Percentiles rank a stretch among this genome's conserved stretches.
These are phyloP conservation scores for Candida maesae DNA, from an alignment of 805 yeast genomes.

Conservation along the genomic window DNA sequence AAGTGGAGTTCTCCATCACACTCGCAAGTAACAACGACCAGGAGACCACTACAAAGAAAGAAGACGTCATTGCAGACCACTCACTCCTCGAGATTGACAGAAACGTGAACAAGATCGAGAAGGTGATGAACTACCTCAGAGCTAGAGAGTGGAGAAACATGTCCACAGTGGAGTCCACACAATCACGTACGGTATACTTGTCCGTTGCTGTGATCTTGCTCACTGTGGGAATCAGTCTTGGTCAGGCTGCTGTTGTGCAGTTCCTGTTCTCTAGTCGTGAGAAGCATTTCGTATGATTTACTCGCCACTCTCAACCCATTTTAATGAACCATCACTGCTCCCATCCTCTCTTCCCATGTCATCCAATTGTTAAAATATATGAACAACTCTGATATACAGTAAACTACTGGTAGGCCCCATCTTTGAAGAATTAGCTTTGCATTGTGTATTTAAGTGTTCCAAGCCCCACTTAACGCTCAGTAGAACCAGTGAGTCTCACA, in stretches of 20 bases:
- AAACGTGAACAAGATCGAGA: slow-evolving; percentile 54
- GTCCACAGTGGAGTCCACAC: slow-evolving; percentile 82
- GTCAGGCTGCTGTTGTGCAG: slow-evolving; percentile 80
- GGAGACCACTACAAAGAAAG: slow-evolving; percentile 34
- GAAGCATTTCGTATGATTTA: slow-evolving; percentile 34
- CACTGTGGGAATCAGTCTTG: slow-evolving; percentile 72
- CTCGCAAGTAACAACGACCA: slow-evolving; percentile 37
- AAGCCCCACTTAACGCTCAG: slow-evolving; percentile 61
- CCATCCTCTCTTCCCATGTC: no score
- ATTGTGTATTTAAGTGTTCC: no score
- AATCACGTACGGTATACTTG: slow-evolving; percentile 72
- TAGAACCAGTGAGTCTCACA: slow-evolving; percentile 90
- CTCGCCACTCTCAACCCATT: neutral
- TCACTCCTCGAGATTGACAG: slow-evolving; percentile 56
- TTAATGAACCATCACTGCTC: neutral
- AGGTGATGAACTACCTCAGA: slow-evolving; percentile 78
- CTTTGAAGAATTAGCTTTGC: no score
- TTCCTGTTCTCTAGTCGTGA: slow-evolving; percentile 60
- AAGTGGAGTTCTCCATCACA: slow-evolving; percentile 58
- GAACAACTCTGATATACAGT: no score
- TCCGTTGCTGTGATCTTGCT: slow-evolving; percentile 65
- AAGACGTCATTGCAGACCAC: slow-evolving; percentile 48
- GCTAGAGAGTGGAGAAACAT: slow-evolving; percentile 97
- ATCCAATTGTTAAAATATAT: no score
- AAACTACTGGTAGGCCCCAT: no score